Evolutionary conservation across 768 basidiomycete species (phyloP).

Genomic region (Obba rivulosa): DNA sequence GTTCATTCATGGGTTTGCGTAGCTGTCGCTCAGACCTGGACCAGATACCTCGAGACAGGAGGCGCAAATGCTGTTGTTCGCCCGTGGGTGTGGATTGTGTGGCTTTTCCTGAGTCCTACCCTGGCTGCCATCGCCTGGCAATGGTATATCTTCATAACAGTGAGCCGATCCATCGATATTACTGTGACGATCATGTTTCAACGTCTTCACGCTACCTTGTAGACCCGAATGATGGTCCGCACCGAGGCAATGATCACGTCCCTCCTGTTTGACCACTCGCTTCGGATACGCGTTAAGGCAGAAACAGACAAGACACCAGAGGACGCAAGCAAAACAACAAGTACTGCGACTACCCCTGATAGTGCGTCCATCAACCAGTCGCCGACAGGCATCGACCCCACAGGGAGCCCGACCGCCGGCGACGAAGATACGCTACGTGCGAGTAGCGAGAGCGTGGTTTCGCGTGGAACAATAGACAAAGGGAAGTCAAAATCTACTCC

Average conservation of each 20-base stretch:
- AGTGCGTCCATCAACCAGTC: too few species aligned
- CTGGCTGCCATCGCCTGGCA: constrained; percentile 41
- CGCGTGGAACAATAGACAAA: background rate
- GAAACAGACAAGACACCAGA: constrained; percentile 36
- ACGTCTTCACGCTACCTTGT: background rate
- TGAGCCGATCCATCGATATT: constrained; percentile 6
- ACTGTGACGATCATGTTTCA: too few species aligned
- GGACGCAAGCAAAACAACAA: constrained; percentile 41
- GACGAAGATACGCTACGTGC: background rate
- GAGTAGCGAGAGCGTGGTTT: background rate
- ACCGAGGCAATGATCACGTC: constrained; percentile 41
- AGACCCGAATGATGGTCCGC: constrained; percentile 36
- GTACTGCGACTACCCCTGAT: constrained; percentile 17
- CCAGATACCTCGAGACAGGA: constrained; percentile 54
- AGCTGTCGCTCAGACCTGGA: too few species aligned
- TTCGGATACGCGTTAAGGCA: constrained; percentile 46
- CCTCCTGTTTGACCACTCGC: constrained; percentile 46
- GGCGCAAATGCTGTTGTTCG: constrained; percentile 43
- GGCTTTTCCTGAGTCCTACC: constrained; percentile 45
- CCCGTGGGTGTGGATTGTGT: constrained; percentile 67
- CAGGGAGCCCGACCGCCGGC: background rate
- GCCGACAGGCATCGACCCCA: background rate
- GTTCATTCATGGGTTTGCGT: background rate
- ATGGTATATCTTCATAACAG: constrained; percentile 42
- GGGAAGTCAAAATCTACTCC: constrained; percentile 1